These are phyloP conservation scores for Gloeophyllum trabeum DNA, from an alignment of 768 basidiomycete genomes.

Conservation along the genomic window DNA sequence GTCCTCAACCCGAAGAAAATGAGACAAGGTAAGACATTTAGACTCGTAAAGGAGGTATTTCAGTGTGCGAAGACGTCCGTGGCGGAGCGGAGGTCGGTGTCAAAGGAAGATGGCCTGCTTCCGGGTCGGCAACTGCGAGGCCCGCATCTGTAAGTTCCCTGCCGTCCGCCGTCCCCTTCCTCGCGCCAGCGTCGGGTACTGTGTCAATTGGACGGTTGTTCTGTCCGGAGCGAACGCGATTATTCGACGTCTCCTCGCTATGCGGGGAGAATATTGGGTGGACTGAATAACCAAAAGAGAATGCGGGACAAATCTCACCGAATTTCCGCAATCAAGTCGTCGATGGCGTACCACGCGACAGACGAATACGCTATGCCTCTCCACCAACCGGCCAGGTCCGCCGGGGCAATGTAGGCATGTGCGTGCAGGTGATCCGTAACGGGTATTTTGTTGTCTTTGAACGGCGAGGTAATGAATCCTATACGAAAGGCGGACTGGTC, in stretches of 20 bases:
- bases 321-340: constrained; percentile 75
- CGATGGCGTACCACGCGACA: constrained; percentile 65
- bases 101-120: constrained; percentile 13
- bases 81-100: constrained; percentile 5
- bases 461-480: constrained; percentile 72
- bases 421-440: constrained; percentile 72
- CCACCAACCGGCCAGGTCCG: constrained; percentile 67
- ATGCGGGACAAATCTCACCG: constrained; percentile 31
- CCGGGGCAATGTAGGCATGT: constrained; percentile 58
- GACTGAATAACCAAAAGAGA: background rate
- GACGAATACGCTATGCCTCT: constrained; percentile 54
- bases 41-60: background rate
- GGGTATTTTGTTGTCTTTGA: constrained; percentile 68
- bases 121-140: constrained; percentile 28
- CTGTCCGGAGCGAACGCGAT: constrained; percentile 74
- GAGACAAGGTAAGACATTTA: no score
- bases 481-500: constrained; percentile 37
- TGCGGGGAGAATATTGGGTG: constrained; percentile 2
- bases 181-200: constrained; percentile 62
- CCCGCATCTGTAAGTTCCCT: constrained; percentile 45
- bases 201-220: constrained; percentile 59
- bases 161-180: constrained; percentile 54
- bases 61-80: background rate
- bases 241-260: constrained; percentile 75
- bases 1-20: no score